Evolutionary conservation across 345 rosid genomes (phyloP), one percentile per base, ranked within the genome.

Genomic region (Firmiana major): DNA sequence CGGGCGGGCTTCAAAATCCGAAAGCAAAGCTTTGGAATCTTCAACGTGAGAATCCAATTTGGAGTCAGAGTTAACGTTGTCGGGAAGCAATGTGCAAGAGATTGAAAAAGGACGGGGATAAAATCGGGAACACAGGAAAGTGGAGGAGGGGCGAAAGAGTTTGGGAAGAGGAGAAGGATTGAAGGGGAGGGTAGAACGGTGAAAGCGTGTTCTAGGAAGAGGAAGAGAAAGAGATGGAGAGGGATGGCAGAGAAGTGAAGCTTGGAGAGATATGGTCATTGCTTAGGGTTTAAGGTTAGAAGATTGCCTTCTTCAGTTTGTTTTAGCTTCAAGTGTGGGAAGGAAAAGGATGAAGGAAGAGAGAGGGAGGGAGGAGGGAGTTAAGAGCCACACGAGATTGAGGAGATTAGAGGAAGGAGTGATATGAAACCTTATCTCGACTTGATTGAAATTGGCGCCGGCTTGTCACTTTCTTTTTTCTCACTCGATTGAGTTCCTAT

Each of bases 211-310:
- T 49, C 28, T 75, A 48, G 58, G 13, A 74, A 77, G 65, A 6
- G 69, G 57, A 71, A 79, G 60, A 22, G 79, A 72, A 77, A 79
- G 60, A 22, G 79, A 72, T 75, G 21, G 66, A 57, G 86, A 87
- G 60, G 89, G 86, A 62, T 83, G 86, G 81, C 76, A 86, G 74
- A 94, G 86, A 63, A 91, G 88, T 42, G 91, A 87, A 77, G 96
- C 94, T 87, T 92, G 96, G 54, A 89, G 91, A 70, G 89, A 79
- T 58, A 83, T 72, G 77, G 90, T 78, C 95, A 92, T 92, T 74
- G 73, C 55, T 80, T 84, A 85, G 89, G 91, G 90, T 84, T 87
- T 90, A 67, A 66, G 13, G 26, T 12, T 26, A 45, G 46, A 16
- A 66, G 71, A 51, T 51, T 51, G 57, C 2, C 21, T 17, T 17